Percentiles rank a stretch among this genome's conserved stretches.
These are phyloP conservation scores for Gossypium schwendimanii DNA, from an alignment of 441 rosid genomes.

Conservation along the genomic window DNA sequence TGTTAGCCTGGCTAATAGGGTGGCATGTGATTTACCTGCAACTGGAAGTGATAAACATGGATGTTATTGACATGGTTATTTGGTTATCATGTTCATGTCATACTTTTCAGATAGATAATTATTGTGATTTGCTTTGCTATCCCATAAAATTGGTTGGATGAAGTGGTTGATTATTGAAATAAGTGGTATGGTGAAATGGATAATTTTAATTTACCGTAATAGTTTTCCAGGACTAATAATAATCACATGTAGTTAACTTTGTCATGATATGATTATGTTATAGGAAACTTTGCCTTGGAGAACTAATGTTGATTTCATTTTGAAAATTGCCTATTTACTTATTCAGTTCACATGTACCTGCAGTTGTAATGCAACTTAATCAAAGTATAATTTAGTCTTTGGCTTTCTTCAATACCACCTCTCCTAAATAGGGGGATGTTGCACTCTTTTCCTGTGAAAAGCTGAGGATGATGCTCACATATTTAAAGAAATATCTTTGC, in stretches of 20 bases:
- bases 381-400: neutral
- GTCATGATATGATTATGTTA: neutral
- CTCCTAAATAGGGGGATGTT: neutral
- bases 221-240: neutral
- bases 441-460: neutral
- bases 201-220: neutral
- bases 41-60: neutral
- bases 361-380: neutral
- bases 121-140: neutral
- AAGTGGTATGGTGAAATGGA: neutral
- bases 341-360: neutral
- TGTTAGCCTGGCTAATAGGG: neutral
- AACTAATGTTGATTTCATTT: neutral
- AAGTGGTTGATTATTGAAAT: neutral
- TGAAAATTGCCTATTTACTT: neutral
- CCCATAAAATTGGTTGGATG: neutral
- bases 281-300: neutral
- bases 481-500: neutral
- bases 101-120: conserved; percentile 5
- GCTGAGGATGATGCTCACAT: neutral
- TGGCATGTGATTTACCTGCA: neutral
- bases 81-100: neutral
- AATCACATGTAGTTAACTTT: neutral
- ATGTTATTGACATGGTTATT: neutral
- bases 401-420: neutral